phyloP scores from a whole-genome alignment of 2,329 filamentous ascomycete genomes.

The Colletotrichum scovillei region DNA sequence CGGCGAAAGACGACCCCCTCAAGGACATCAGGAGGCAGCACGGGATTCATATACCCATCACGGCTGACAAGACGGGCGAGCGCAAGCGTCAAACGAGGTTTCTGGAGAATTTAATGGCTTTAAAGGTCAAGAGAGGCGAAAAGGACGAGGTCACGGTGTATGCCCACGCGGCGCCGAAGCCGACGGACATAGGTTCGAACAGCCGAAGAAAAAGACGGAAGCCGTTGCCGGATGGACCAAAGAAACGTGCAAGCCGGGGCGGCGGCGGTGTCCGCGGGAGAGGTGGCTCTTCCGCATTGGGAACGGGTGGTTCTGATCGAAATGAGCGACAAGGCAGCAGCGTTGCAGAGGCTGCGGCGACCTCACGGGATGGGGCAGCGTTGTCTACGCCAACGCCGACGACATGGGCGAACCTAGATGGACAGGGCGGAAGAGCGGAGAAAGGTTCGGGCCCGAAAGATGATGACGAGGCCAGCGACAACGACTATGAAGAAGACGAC shows the following conservation, averaged over 20 bases:
- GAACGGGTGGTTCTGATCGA: neutral
- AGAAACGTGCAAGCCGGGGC: constrained; percentile 27
- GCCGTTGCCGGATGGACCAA: constrained; percentile 22
- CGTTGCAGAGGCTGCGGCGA: neutral
- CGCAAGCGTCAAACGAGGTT: constrained; percentile 66
- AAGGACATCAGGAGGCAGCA: constrained; percentile 54
- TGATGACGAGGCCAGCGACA: constrained; percentile 35
- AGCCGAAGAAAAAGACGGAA: constrained; percentile 38
- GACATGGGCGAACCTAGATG: constrained; percentile 47
- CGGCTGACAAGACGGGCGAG: constrained; percentile 59
- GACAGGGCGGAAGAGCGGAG: constrained; percentile 35
- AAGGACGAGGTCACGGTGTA: constrained; percentile 73
- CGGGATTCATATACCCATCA: constrained; percentile 57
- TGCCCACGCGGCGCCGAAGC: constrained; percentile 54
- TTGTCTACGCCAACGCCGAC: constrained; percentile 49
- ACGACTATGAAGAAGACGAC: constrained; percentile 40
- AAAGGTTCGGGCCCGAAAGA: constrained; percentile 20
- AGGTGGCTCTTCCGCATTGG: neutral
- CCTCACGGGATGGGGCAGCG: neutral
- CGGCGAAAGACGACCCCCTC: constrained; percentile 46
- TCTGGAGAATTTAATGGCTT: constrained; percentile 71
- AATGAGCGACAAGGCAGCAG: neutral
- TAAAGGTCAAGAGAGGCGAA: constrained; percentile 74
- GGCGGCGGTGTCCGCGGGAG: constrained; percentile 30
- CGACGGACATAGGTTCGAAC: constrained; percentile 38